Base-by-base conservation (phyloP, 352 stramenopile species). In the Thraustochytrium sp. region DNA sequence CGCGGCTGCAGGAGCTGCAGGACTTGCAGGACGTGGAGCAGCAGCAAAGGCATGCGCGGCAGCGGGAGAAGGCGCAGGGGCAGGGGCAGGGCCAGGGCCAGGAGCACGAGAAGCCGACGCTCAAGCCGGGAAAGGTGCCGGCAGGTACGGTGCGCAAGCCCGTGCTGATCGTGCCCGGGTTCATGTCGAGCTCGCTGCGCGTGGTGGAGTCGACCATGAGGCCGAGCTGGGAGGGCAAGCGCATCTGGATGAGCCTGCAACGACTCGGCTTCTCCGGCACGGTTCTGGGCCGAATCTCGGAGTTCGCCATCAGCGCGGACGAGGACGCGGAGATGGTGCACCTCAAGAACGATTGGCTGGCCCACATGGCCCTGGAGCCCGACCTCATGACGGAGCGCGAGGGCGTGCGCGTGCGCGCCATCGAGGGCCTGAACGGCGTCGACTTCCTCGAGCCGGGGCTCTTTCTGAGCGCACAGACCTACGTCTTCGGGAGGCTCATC, bases 401-500 rank as follows among this genome's bases (percentile, higher is more conserved):
- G 16, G 88, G 86, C 23, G 82, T 90, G 26, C 68, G 82, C 74
- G 83, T 90, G 48, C 75, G 86, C 72, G 49, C 87, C 18, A 84
- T 89, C 26, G 8, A 53, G 36, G 87, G 86, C 0, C 64, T 87
- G 23, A 62, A 73, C 73, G 88, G 85, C 42, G 87, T 91, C 11
- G 87, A 89, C 62, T 90, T 89, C 74, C 76, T 91, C 31, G 68
- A 80, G 1, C 65, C 65, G 26, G 65, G 65, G 9, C 13, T 62
- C 29, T 75, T 77, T 31, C n/a, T 62, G 49, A 62, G 46, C 49
- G 49, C 18, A 11, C 42, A 55, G 37, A 89, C 85, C 18, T 90
- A 88, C 62, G 87, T 90, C 3, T 91, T 91, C 84, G 87, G 86
- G 36, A 85, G 84, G 36, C 77, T 90, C 4, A 86, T 91, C n/a